Evolutionary conservation across 805 yeast species (phyloP).

Genomic region (Candida orba): DNA sequence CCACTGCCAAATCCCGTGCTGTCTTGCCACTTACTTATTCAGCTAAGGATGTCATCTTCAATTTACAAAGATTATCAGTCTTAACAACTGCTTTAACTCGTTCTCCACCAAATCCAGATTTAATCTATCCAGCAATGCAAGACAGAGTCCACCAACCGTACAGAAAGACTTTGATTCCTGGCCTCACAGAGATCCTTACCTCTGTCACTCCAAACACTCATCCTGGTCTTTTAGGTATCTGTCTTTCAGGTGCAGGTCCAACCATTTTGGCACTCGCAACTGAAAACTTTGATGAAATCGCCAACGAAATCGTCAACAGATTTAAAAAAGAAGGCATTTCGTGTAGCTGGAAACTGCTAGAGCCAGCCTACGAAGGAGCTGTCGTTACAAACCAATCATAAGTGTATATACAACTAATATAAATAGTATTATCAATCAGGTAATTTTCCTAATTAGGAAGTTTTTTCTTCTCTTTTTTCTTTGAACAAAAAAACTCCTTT

Average conservation of each 20-base stretch:
- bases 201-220: conserved; percentile 76
- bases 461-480: not conserved
- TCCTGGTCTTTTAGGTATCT: conserved; percentile 86
- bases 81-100: conserved; percentile 88
- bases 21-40: conserved; percentile 80
- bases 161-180: conserved; percentile 87
- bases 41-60: conserved; percentile 79
- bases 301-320: conserved; percentile 61
- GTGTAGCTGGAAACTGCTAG: conserved; percentile 79
- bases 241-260: conserved; percentile 97
- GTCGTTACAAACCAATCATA: conserved; percentile 29
- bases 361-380: conserved; percentile 87
- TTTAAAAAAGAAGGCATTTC: conserved; percentile 59
- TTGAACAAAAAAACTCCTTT: not conserved
- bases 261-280: conserved; percentile 93
- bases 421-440: not conserved
- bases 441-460: not conserved
- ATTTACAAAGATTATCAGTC: conserved; percentile 87
- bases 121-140: conserved; percentile 93
- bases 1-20: conserved; percentile 86
- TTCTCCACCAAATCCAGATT: conserved; percentile 70
- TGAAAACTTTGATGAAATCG: conserved; percentile 76
- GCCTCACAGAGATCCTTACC: conserved; percentile 71
- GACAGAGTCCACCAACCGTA: conserved; percentile 97
- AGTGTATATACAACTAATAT: not conserved